Conservation (phyloP, 176 grass and related monocot genomes). For the Saccharum officinarum region DNA sequence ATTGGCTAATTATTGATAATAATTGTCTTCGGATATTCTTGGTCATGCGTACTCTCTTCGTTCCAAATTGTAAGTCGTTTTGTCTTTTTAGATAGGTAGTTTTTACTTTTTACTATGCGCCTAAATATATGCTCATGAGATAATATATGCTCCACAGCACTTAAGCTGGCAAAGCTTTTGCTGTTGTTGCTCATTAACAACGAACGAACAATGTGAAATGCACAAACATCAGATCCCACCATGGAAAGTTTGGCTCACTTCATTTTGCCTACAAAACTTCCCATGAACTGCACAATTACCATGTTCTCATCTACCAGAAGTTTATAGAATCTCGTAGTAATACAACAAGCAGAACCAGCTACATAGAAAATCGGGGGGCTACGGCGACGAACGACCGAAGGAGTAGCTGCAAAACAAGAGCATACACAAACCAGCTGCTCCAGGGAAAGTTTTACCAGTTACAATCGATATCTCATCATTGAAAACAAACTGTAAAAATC, state of each 20-base stretch:
- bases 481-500: constrained; percentile 46
- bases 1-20: too few relatives aligned
- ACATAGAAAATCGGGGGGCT: not conserved
- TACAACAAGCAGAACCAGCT: not conserved
- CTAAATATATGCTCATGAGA: not conserved
- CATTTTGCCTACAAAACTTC: not conserved
- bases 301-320: not conserved
- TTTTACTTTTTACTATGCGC: not conserved
- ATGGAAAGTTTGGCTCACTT: not conserved
- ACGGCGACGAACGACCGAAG: not conserved
- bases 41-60: too few relatives aligned
- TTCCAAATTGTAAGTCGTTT: too few relatives aligned
- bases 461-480: not conserved
- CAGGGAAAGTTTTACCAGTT: not conserved
- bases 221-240: not conserved
- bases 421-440: not conserved
- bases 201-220: not conserved
- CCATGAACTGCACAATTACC: not conserved
- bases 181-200: not conserved
- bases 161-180: not conserved
- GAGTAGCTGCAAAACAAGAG: not conserved
- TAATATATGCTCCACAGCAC: not conserved
- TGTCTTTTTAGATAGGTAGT: not conserved
- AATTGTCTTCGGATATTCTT: too few relatives aligned
- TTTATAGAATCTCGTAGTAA: not conserved